Percentiles rank a stretch among this genome's conserved stretches.
These are phyloP conservation scores for Nectriaceae sp. DNA, from an alignment of 2,329 filamentous ascomycete genomes.

Conservation along the genomic window DNA sequence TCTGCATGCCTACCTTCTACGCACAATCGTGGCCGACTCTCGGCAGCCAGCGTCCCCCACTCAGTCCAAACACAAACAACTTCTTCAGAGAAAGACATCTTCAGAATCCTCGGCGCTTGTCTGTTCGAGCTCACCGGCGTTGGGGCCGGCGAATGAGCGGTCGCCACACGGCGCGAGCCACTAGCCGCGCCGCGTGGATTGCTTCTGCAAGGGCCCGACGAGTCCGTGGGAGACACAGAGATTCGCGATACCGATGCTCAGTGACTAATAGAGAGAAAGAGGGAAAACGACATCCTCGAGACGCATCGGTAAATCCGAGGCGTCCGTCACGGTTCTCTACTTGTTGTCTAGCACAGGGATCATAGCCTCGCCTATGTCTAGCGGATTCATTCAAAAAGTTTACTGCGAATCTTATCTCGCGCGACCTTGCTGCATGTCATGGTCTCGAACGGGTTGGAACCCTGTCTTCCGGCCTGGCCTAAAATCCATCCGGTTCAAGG, in stretches of 20 bases:
- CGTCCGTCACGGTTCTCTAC: not conserved
- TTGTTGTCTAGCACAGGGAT: not conserved
- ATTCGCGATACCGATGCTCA: not conserved
- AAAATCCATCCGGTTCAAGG: constrained; percentile 2
- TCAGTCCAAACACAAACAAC: constrained; percentile 1
- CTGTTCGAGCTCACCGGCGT: constrained; percentile 6
- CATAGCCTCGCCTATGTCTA: not conserved
- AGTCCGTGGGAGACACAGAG: constrained; percentile 2
- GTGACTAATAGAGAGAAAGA: not conserved
- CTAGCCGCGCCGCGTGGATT: constrained; percentile 12
- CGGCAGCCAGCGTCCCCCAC: constrained; percentile 14
- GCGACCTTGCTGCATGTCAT: constrained; percentile 11
- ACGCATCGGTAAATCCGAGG: not conserved
- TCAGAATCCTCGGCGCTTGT: not conserved
- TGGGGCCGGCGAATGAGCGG: constrained; percentile 23
- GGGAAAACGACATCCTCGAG: not conserved
- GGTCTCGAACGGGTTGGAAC: not conserved
- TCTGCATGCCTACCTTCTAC: not conserved
- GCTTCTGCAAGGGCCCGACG: constrained; percentile 16
- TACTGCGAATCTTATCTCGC: too few species aligned
- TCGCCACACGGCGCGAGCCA: constrained; percentile 29
- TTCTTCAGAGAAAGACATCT: too few species aligned
- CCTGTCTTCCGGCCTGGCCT: constrained; percentile 4
- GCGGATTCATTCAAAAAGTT: too few species aligned
- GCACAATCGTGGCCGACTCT: constrained; percentile 18